Evolutionary conservation across 768 basidiomycete species (phyloP).

Genomic region (Hortiboletus campestris): DNA sequence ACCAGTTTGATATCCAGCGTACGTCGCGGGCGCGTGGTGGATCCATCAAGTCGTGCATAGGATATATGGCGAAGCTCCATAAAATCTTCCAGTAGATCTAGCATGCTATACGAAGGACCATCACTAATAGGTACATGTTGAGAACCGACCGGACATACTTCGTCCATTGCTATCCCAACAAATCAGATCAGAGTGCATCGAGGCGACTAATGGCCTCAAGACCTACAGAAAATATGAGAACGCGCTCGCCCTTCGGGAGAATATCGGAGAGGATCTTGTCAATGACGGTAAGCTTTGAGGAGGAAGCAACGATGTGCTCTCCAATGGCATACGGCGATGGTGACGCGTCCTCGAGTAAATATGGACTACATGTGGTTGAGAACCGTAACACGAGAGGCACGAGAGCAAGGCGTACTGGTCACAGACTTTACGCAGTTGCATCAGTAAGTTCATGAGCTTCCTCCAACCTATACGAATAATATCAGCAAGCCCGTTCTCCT

Average conservation of each 20-base stretch:
- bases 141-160: constrained; percentile 28
- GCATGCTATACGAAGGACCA: constrained; percentile 45
- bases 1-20: constrained; percentile 58
- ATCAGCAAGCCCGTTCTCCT: background rate
- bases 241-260: constrained; percentile 58
- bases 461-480: constrained; percentile 43
- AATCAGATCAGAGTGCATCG: constrained; percentile 3
- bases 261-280: constrained; percentile 58
- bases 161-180: constrained; percentile 53
- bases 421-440: constrained; percentile 70
- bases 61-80: constrained; percentile 56
- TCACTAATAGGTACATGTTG: background rate
- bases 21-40: constrained; percentile 50
- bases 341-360: constrained; percentile 47
- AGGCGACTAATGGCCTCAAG: background rate
- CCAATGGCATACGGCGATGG: constrained; percentile 50
- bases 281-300: constrained; percentile 53
- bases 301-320: constrained; percentile 55
- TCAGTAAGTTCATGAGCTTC: constrained; percentile 63
- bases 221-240: constrained; percentile 67
- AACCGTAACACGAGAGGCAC: background rate
- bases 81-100: constrained; percentile 68
- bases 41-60: constrained; percentile 62
- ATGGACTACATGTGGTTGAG: constrained; percentile 41
- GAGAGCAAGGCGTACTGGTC: constrained; percentile 49